These are phyloP conservation scores for Sarocladium strictum DNA, from an alignment of 2,329 filamentous ascomycete species.

Conservation along the genomic window DNA sequence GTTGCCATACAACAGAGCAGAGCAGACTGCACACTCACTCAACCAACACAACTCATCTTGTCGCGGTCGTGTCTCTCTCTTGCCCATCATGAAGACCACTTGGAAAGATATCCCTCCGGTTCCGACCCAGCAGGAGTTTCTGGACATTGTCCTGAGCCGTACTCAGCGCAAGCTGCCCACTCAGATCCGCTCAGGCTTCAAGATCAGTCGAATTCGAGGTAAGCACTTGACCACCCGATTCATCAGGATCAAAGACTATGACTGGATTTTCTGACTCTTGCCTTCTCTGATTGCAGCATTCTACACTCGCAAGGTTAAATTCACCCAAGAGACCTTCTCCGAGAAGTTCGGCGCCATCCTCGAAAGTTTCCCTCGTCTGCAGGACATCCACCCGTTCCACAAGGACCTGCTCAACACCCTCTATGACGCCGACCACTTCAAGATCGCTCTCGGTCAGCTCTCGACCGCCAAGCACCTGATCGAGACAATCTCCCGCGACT, in stretches of 20 bases:
- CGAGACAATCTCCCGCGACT: conserved; percentile 92
- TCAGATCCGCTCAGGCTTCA: conserved; percentile 89
- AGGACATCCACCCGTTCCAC: conserved; percentile 95
- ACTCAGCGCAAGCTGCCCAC: conserved; percentile 91
- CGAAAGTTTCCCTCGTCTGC: conserved; percentile 84
- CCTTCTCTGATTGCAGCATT: conserved; percentile 55
- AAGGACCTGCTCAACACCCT: conserved; percentile 82
- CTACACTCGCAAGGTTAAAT: conserved; percentile 98
- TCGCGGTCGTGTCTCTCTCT: conserved; percentile 11
- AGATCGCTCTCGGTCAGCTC: conserved; percentile 90
- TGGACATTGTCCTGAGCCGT: conserved; percentile 92
- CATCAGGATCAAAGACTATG: neutral
- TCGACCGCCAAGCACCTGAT: conserved; percentile 95
- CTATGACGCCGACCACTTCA: conserved; percentile 97
- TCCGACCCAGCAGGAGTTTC: conserved; percentile 88
- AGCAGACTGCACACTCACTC: neutral
- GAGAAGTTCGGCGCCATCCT: conserved; percentile 90
- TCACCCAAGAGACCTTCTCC: conserved; percentile 91
- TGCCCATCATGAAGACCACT: conserved; percentile 51
- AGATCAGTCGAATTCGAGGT: conserved; percentile 85
- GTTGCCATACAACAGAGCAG: neutral
- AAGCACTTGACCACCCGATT: conserved; percentile 13
- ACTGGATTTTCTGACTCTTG: conserved; percentile 14
- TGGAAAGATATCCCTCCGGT: conserved; percentile 81
- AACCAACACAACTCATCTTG: neutral